Evolutionary conservation across 225 moss, liverwort and hornwort genomes (phyloP).

Genomic region (Marchantia polymorpha): DNA sequence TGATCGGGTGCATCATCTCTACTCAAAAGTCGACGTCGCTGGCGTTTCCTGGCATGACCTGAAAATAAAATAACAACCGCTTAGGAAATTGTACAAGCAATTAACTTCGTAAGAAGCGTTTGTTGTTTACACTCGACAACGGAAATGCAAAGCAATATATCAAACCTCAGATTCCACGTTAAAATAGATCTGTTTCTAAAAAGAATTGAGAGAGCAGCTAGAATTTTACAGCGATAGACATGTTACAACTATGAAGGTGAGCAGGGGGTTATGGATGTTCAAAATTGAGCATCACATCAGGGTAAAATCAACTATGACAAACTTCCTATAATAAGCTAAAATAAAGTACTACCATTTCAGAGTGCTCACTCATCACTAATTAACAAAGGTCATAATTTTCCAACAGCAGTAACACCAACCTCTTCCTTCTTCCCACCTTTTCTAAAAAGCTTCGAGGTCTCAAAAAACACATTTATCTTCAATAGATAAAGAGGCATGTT

Average conservation of each 20-base stretch:
- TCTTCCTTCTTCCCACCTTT: not conserved
- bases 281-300: not conserved
- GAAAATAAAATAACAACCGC: not conserved
- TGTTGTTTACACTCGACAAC: no score
- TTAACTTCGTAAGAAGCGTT: no score
- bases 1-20: constrained; percentile 38
- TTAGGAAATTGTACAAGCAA: not conserved
- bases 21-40: constrained; percentile 32
- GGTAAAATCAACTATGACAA: not conserved
- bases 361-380: not conserved
- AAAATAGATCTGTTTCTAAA: no score
- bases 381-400: not conserved
- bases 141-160: no score
- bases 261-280: not conserved
- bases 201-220: no score
- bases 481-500: not conserved
- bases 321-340: not conserved
- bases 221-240: no score
- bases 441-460: not conserved
- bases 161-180: no score
- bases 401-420: not conserved
- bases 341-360: not conserved
- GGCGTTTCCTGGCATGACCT: constrained; percentile 37
- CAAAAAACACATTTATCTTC: not conserved
- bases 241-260: not conserved